Conservation (phyloP, 306 rosid species). For the Gleditsia sinensis region DNA sequence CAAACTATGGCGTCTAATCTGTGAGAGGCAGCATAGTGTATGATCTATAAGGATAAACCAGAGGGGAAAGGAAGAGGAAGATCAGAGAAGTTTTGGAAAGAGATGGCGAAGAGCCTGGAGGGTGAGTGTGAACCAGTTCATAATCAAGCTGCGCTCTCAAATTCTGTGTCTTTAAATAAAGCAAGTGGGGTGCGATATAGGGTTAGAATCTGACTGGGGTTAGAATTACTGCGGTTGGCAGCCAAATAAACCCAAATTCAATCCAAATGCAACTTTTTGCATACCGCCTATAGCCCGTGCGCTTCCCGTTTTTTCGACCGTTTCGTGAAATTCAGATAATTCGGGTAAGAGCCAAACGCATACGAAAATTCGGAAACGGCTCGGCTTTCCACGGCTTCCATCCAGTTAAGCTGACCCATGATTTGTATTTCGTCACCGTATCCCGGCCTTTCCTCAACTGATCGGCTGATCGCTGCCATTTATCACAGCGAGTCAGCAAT, state of each 20-base stretch:
- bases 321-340: conserved; percentile 26
- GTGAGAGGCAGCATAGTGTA: neutral
- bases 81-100: neutral
- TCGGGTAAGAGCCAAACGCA: neutral
- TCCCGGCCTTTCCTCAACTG: too few relatives aligned
- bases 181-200: conserved; percentile 22
- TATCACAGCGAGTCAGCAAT: too few relatives aligned
- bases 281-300: conserved; percentile 45
- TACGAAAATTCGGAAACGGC: conserved; percentile 29
- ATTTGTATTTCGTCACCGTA: conserved; percentile 43
- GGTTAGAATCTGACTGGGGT: conserved; percentile 76
- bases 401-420: conserved; percentile 32
- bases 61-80: conserved; percentile 12
- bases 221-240: conserved; percentile 35
- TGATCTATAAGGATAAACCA: conserved; percentile 31
- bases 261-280: conserved; percentile 52
- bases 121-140: conserved; percentile 57
- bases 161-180: conserved; percentile 57
- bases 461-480: too few relatives aligned
- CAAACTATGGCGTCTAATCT: too few relatives aligned
- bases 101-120: neutral
- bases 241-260: conserved; percentile 65
- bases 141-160: conserved; percentile 41
- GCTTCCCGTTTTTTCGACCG: conserved; percentile 52
- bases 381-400: conserved; percentile 44